A percentile compares a stretch with the other conserved stretches of the same genome.
Conservation (phyloP, 306 rosid genomes). For the Corylus avellana region DNA sequence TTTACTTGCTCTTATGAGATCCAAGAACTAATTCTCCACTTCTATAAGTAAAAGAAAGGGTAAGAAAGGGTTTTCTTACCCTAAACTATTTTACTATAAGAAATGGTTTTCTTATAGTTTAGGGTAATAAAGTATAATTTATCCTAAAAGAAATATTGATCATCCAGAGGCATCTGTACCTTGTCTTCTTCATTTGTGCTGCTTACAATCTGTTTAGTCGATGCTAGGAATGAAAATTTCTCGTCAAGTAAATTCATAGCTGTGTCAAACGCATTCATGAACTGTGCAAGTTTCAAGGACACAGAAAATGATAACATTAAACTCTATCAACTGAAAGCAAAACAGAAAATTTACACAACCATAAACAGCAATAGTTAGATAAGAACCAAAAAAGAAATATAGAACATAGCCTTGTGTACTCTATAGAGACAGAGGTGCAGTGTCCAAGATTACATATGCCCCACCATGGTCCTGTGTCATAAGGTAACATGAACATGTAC, state of each 20-base stretch:
- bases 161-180: slow-evolving; percentile 42
- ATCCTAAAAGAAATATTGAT: slow-evolving; percentile 3
- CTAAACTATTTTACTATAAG: too few species aligned
- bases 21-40: neutral
- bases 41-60: neutral
- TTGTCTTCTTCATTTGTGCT: slow-evolving; percentile 76
- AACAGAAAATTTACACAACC: slow-evolving; percentile 24
- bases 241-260: slow-evolving; percentile 94
- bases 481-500: neutral
- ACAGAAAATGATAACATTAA: slow-evolving; percentile 9
- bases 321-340: neutral
- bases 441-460: neutral
- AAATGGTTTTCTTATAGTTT: neutral
- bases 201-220: slow-evolving; percentile 86
- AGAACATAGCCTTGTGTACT: slow-evolving; percentile 13
- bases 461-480: neutral
- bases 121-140: neutral
- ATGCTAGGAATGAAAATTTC: slow-evolving; percentile 68
- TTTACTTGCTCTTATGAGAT: neutral
- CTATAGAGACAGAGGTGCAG: neutral
- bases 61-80: too few species aligned
- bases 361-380: slow-evolving; percentile 20
- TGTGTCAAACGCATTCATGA: slow-evolving; percentile 88
- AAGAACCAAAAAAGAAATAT: neutral
- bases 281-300: slow-evolving; percentile 55